Base-by-base conservation (phyloP, 78 protist genomes). In the Dictyostelium intermedium region DNA sequence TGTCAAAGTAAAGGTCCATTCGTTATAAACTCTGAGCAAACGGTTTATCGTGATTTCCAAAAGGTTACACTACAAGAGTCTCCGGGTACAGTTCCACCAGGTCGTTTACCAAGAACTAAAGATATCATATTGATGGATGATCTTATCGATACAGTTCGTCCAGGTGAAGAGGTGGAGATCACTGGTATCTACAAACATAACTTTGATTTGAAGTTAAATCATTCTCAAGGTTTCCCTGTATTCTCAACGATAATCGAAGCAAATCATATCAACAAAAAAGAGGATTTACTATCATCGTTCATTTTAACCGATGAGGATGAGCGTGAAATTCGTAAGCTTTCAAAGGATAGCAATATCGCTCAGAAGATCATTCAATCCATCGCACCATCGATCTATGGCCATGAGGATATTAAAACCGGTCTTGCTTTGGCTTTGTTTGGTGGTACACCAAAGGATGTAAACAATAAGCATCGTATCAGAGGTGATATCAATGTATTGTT, bases 401-500 rank as follows among this genome's bases (percentile, higher is more conserved):
- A 98, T 92, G 98, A 96, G 20, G 98, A 99, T 92, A 95, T 99
- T 95, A 99, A 99, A 95, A 91, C 82, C 23, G 99, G 99, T 14
- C 6, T 99, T 20, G 99, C 99, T 16, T 89, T 98, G 72, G 82
- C 99, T 18, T 50, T 99, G 86, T 98, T 99, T 74, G 99, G 99
- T 50, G 99, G 99, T 20, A 84, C 50, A 16, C 76, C 97, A 56
- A 82, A 91, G 37, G 47, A 86, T 25, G n/a, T 76, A 6, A 47
- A 83, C 11, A 93, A 72, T 66, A 91, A 95, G 95, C 99, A 98
- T 84, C 78, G 97, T 32, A 87, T 99, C 43, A 97, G 99, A 35
- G 99, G 99, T 7, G 99, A 99, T 93, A 99, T 99, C 96, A 99
- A 99, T 97, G 98, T 99, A 16, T 91, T 99, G 47, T 50, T 99